These are phyloP conservation scores for Cladobotryum mycophilum DNA, from an alignment of 2,329 filamentous ascomycete species.

Conservation along the genomic window DNA sequence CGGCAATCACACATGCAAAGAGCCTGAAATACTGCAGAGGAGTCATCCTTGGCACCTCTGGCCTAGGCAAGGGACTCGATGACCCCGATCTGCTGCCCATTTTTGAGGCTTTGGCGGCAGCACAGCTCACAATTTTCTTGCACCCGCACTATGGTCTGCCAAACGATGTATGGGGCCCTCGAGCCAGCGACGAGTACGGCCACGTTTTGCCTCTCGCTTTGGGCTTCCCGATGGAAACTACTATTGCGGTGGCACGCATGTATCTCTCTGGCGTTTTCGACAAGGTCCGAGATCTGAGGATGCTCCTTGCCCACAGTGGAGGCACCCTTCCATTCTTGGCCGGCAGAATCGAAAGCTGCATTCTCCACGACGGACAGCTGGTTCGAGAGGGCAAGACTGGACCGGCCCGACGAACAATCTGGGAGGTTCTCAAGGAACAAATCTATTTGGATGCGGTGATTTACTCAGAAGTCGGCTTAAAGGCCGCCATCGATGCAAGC, in stretches of 20 bases:
- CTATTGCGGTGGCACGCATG: constrained; percentile 83
- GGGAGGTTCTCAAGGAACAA: constrained; percentile 59
- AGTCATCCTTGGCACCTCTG: constrained; percentile 82
- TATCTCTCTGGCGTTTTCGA: constrained; percentile 83
- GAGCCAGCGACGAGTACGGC: constrained; percentile 63
- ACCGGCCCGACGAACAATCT: constrained; percentile 42
- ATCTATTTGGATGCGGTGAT: constrained; percentile 85
- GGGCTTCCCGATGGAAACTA: constrained; percentile 88
- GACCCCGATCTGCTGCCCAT: constrained; percentile 68
- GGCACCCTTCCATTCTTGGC: constrained; percentile 85
- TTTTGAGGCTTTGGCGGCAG: constrained; percentile 61
- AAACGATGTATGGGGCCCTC: constrained; percentile 68
- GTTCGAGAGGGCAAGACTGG: constrained; percentile 54
- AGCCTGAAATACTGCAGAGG: constrained; percentile 65
- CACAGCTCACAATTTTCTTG: constrained; percentile 65
- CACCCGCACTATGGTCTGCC: constrained; percentile 92
- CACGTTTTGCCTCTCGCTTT: constrained; percentile 81
- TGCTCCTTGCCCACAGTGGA: constrained; percentile 82
- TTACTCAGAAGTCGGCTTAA: constrained; percentile 68
- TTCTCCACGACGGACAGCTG: constrained; percentile 74
- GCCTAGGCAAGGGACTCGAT: constrained; percentile 73
- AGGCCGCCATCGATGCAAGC: constrained; percentile 61
- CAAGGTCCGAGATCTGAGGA: constrained; percentile 58
- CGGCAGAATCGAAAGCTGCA: constrained; percentile 80
- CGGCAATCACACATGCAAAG: constrained; percentile 58